Evolutionary conservation across 805 yeast genomes (phyloP), one percentile per base, ranked within the genome.

Genomic region (Metschnikowia noctiluminum): DNA sequence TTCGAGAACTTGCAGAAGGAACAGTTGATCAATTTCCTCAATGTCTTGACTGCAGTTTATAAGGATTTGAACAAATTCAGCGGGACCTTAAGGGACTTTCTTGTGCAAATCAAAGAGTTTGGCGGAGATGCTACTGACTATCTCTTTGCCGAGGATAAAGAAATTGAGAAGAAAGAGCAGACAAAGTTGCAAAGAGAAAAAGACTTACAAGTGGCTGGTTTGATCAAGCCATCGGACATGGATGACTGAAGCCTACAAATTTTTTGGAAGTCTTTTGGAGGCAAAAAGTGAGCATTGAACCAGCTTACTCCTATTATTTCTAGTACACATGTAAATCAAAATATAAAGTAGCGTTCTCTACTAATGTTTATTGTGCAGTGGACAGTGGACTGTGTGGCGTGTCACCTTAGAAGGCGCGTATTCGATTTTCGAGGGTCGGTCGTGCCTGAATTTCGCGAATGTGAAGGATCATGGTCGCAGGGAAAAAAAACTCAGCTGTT

Each of bases 41-140:
- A 79, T 57, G 96, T 90, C 6, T 77, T 94, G 64, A 80, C 87
- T 35, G 68, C 80, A 13, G 83, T 85, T 46, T 89, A 89, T 63
- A 82, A 79, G 50, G 94, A 89, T 60, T 84, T 83, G 51, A 65
- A 68, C 53, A 86, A 82, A 63, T 94, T 94, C 74, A 84, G 82
- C 68, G 89, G 89, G 45, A 85, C 87, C 10, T 76, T 94, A 59
- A 85, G 98, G 69, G 99, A 94, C 70, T 94, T 94, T 80, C 78
- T 94, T 65, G 95, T 94, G 38, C 98, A 94, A 73, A 88, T 92
- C 67, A 91, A 90, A 70, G 96, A 92, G 70, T 82, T 80, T 62
- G 99, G 98, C 51, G 98, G 98, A 30, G 96, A 89, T 65, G 84
- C 96, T 48, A 89, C 96, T 21, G 97, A 91, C 65, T 94, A 94